Base-by-base conservation (phyloP, 805 yeast species). In the Soucietia sequanensis region DNA sequence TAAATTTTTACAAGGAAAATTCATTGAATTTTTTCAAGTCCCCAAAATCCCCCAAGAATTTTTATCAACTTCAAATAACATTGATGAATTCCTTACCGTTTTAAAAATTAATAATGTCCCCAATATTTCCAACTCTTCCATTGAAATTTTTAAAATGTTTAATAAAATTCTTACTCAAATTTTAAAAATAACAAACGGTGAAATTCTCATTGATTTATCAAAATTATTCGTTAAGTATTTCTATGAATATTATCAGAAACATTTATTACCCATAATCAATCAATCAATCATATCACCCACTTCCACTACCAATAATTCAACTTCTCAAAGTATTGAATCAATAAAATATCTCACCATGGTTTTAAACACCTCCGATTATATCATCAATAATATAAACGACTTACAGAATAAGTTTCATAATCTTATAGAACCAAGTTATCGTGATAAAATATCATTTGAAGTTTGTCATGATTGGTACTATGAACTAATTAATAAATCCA, bases 331-430 rank as follows among this genome's bases (percentile, higher is more conserved):
- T 18, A 62, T 72, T 9, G 91, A 84, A 44, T 80, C 86, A 1
- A 62, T 86, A 13, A 72, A 71, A 28, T 76, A 83, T 39, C 69
- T 85, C 2, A 81, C 93, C 19, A 64, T 87, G 52, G 74, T 89
- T 7, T 62, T 91, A 23, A 87, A 88, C 47, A 91, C 99, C 0
- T 88, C 95, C 1, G 96, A 91, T 54, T 93, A 90, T 56, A 81
- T 95, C 39, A 76, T 86, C 12, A 69, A 78, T 8, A 93, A 96
- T 3, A 76, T 82, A 2, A 72, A 72, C 9, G 97, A 93, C 53
- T 62, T 93, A 29, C 88, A 81, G 46, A 84, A 81, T 17, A 77
- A 77, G 46, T 58, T 52, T 65, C 65, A 30, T 47, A 71, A 57
- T 54, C 62, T 59, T 48, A 68, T 56, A 44, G 56, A 61, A 12